phyloP scores from a whole-genome alignment of 2,329 filamentous ascomycete species.

The Colletotrichum lindemuthianum region DNA sequence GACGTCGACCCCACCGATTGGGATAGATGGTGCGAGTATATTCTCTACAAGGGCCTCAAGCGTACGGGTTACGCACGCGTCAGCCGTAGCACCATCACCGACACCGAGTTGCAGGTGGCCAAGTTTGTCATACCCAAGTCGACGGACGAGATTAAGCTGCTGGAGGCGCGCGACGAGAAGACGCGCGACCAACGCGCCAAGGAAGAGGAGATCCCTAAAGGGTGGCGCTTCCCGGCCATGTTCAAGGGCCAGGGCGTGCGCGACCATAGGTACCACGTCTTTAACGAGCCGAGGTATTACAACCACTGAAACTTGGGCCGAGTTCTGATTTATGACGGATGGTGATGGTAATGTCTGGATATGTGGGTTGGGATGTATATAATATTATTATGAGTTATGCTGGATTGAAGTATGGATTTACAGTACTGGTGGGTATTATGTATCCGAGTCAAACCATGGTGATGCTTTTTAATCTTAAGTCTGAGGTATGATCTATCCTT shows the following conservation, averaged over 20 bases:
- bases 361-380: too few species aligned
- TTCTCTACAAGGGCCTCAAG: constrained; percentile 89
- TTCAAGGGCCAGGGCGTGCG: constrained; percentile 89
- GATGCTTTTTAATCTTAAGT: too few species aligned
- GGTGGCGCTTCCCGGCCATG: constrained; percentile 83
- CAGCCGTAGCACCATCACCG: constrained; percentile 89
- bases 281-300: constrained; percentile 87
- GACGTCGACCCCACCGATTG: constrained; percentile 93
- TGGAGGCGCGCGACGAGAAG: constrained; percentile 57
- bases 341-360: too few species aligned
- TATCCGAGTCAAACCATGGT: too few species aligned
- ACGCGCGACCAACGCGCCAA: constrained; percentile 67
- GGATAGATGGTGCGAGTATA: constrained; percentile 99
- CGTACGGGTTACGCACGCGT: constrained; percentile 91
- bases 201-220: constrained; percentile 80
- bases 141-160: constrained; percentile 62
- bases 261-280: constrained; percentile 94
- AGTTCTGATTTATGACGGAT: not conserved
- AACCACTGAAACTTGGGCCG: constrained; percentile 44
- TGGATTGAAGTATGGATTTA: too few species aligned
- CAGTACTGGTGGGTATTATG: too few species aligned
- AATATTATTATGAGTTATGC: too few species aligned
- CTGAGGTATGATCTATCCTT: too few species aligned
- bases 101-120: constrained; percentile 95
- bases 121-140: constrained; percentile 88